A percentile compares a stretch with the other conserved stretches of the same genome.
phyloP scores from a whole-genome alignment of 768 basidiomycete species.

The Russula griseocarnosa region DNA sequence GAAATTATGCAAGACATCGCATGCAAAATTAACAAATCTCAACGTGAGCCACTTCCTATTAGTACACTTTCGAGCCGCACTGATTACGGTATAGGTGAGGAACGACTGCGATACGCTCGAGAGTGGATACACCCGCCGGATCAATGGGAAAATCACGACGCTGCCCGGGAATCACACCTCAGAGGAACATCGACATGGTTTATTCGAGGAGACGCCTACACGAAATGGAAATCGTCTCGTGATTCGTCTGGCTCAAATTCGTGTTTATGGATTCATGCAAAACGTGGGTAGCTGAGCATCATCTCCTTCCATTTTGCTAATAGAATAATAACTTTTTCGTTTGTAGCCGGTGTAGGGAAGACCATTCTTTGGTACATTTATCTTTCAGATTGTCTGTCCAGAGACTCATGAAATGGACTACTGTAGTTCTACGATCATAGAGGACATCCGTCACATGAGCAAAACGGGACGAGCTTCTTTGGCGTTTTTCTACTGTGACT shows the following conservation, averaged over 20 bases:
- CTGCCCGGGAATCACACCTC: not conserved
- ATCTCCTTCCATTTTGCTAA: not conserved
- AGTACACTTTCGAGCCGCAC: not conserved
- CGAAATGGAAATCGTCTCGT: not conserved
- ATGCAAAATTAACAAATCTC: not conserved
- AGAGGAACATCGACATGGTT: slow-evolving; percentile 5
- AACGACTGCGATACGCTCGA: not conserved
- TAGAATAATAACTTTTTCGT: not conserved
- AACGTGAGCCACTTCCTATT: not conserved
- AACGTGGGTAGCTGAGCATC: not conserved
- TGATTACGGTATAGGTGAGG: not conserved
- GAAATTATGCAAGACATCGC: not conserved
- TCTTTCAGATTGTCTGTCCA: not conserved
- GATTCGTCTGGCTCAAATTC: not conserved
- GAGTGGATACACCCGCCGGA: slow-evolving; percentile 1
- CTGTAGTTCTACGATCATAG: not conserved
- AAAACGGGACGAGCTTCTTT: not conserved
- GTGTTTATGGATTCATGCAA: slow-evolving; percentile 8
- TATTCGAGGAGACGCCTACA: not conserved
- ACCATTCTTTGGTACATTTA: not conserved
- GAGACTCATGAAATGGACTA: not conserved
- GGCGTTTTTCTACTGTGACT: not conserved
- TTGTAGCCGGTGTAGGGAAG: not conserved
- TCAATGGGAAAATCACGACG: not conserved
- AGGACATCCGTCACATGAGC: not conserved